Evolutionary conservation across 2,329 filamentous ascomycete species (phyloP).

Genomic region (Cercospora sojina): DNA sequence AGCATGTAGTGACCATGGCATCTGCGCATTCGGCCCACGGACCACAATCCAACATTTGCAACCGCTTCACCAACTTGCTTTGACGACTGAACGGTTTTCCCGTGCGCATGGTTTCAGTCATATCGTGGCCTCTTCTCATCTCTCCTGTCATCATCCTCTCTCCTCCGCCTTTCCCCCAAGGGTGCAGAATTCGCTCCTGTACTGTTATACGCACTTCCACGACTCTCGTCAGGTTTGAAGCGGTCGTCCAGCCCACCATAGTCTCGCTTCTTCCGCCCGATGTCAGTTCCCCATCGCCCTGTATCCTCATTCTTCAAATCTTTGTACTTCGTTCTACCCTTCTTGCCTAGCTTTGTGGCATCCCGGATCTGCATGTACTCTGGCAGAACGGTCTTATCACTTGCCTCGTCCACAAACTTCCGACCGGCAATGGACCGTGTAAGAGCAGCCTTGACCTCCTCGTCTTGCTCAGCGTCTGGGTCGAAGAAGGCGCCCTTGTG

Average conservation of each 20-base stretch:
- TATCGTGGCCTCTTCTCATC: slow-evolving; percentile 48
- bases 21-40: background rate
- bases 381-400: slow-evolving; percentile 77
- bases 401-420: slow-evolving; percentile 77
- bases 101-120: slow-evolving; percentile 33
- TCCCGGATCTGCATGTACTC: slow-evolving; percentile 91
- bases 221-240: slow-evolving; percentile 61
- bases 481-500: slow-evolving; percentile 96
- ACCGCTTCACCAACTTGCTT: background rate
- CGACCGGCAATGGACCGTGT: slow-evolving; percentile 83
- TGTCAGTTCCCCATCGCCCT: slow-evolving; percentile 70
- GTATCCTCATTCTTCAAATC: slow-evolving; percentile 91
- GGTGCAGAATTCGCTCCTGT: slow-evolving; percentile 71
- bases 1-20: background rate
- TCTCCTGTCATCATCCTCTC: slow-evolving; percentile 41
- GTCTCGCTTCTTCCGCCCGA: slow-evolving; percentile 53
- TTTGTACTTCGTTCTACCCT: slow-evolving; percentile 84
- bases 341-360: slow-evolving; percentile 89
- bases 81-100: background rate
- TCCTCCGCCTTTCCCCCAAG: slow-evolving; percentile 60
- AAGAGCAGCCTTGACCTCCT: slow-evolving; percentile 73
- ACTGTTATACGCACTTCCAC: slow-evolving; percentile 46
- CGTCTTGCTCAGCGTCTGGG: slow-evolving; percentile 58
- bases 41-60: background rate
- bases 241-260: slow-evolving; percentile 60